Percentiles rank a stretch among this genome's conserved stretches.
Conservation (phyloP, 805 yeast species). For the Yueomyces sinensis region DNA sequence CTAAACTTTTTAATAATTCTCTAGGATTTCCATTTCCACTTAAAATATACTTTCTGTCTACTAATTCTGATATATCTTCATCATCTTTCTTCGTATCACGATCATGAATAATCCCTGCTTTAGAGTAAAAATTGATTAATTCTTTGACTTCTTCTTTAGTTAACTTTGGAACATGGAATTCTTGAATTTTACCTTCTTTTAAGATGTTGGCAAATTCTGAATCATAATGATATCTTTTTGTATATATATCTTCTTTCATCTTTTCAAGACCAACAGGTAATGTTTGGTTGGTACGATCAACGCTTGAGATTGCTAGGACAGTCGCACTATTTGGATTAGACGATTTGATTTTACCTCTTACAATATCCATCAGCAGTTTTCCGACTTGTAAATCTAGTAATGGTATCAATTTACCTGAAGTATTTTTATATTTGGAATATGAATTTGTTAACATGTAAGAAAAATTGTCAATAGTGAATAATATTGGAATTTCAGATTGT, state of each 20-base stretch:
- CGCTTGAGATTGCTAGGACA: conserved; percentile 48
- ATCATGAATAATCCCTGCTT: conserved; percentile 28
- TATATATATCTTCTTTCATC: conserved; percentile 42
- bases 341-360: conserved; percentile 41
- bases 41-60: conserved; percentile 36
- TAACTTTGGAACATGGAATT: conserved; percentile 32
- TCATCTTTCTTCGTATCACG: conserved; percentile 23
- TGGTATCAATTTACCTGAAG: conserved; percentile 41
- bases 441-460: conserved; percentile 45
- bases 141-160: conserved; percentile 31
- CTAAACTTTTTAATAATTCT: conserved; percentile 29
- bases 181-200: conserved; percentile 23
- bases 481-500: conserved; percentile 42
- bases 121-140: conserved; percentile 28
- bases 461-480: conserved; percentile 62
- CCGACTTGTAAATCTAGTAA: conserved; percentile 53
- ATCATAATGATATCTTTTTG: conserved; percentile 37
- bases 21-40: conserved; percentile 60
- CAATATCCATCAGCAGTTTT: conserved; percentile 37
- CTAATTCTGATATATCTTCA: conserved; percentile 24
- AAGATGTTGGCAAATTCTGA: conserved; percentile 38
- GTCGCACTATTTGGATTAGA: conserved; percentile 43
- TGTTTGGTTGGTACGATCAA: conserved; percentile 39
- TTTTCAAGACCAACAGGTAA: conserved; percentile 46
- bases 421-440: conserved; percentile 46